A percentile compares a stretch with the other conserved stretches of the same genome.
These are phyloP conservation scores for Pisolithus orientalis DNA, from an alignment of 768 basidiomycete genomes.

Conservation along the genomic window DNA sequence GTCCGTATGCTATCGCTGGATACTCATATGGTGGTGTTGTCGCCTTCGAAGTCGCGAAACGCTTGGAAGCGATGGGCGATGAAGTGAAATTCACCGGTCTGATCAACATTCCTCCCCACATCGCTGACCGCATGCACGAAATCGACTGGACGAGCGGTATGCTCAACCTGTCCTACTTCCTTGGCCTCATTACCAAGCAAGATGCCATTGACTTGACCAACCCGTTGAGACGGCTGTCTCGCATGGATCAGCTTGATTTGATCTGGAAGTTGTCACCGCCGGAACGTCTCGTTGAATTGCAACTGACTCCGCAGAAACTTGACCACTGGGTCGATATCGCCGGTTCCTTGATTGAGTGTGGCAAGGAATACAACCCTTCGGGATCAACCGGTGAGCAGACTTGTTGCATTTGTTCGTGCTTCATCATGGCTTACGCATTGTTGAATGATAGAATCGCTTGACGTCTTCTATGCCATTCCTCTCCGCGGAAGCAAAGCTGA, in stretches of 20 bases:
- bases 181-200: constrained; percentile 24
- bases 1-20: constrained; percentile 39
- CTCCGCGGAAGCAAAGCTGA: constrained; percentile 9
- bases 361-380: background rate
- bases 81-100: constrained; percentile 35
- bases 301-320: constrained; percentile 17
- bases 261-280: constrained; percentile 16
- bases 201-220: constrained; percentile 12
- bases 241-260: constrained; percentile 13
- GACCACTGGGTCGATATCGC: constrained; percentile 18
- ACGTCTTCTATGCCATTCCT: constrained; percentile 1
- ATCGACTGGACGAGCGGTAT: constrained; percentile 34
- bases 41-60: constrained; percentile 37
- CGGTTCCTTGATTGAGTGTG: constrained; percentile 12
- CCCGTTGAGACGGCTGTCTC: constrained; percentile 10
- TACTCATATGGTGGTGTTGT: constrained; percentile 42
- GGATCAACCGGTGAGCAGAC: background rate
- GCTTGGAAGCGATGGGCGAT: constrained; percentile 29
- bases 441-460: background rate
- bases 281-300: constrained; percentile 15
- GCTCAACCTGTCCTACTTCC: constrained; percentile 35
- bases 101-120: constrained; percentile 38
- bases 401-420: background rate
- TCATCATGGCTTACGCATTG: background rate
- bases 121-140: constrained; percentile 36